Evolutionary conservation across 192 early-diverging fungal genomes (phyloP).

Genomic region (Allomyces macrogynus): DNA sequence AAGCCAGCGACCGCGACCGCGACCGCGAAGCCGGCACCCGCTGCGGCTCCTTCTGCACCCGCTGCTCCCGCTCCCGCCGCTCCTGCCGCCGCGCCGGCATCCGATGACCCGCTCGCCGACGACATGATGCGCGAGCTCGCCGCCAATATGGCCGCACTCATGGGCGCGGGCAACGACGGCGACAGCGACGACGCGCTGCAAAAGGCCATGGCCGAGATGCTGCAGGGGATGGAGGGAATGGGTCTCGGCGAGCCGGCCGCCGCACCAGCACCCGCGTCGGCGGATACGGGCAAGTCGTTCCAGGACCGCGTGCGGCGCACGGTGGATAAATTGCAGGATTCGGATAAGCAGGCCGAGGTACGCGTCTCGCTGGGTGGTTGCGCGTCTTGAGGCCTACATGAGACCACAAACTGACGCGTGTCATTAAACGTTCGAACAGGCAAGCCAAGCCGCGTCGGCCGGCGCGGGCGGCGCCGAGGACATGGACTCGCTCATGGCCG

Average conservation of each 20-base stretch:
- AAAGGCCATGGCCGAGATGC: neutral
- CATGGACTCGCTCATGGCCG: slow-evolving; percentile 26
- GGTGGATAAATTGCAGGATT: slow-evolving; percentile 68
- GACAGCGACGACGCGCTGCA: neutral
- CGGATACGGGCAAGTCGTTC: slow-evolving; percentile 28
- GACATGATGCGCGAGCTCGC: slow-evolving; percentile 14
- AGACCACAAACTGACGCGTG: neutral
- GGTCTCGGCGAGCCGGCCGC: neutral
- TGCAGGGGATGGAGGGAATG: neutral
- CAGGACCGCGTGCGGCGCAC: slow-evolving; percentile 77
- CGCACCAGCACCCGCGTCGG: no score
- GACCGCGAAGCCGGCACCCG: no score
- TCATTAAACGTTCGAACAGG: neutral
- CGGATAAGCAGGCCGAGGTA: slow-evolving; percentile 57
- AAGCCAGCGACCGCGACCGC: no score
- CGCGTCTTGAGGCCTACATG: neutral
- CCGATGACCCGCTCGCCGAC: slow-evolving; percentile 5
- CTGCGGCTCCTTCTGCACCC: no score
- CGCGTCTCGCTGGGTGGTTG: slow-evolving; percentile 3
- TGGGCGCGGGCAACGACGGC: slow-evolving; percentile 3
- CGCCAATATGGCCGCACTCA: slow-evolving; percentile 7
- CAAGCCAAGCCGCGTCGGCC: slow-evolving; percentile 1
- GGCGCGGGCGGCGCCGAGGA: slow-evolving; percentile 27
- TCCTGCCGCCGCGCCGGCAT: slow-evolving; percentile 4
- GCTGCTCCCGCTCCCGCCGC: no score